Evolutionary conservation across 108 stramenopile species (phyloP).

Genomic region (Conticribra guillardii): DNA sequence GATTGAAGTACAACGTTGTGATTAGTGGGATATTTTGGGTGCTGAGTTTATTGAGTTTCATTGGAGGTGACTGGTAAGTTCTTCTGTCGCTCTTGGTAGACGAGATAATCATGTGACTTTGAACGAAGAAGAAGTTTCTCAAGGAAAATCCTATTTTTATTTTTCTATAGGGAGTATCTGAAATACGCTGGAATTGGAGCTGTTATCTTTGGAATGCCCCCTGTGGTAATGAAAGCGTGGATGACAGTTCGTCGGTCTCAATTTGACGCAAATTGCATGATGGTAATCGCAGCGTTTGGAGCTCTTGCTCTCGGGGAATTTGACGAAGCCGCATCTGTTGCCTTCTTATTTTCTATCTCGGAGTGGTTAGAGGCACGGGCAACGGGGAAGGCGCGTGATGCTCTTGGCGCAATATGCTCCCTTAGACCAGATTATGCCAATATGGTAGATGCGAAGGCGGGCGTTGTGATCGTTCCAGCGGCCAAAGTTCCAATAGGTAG

Average conservation of each 20-base stretch:
- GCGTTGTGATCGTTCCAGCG: slow-evolving; percentile 75
- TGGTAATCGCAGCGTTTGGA: slow-evolving; percentile 87
- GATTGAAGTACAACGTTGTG: slow-evolving; percentile 54
- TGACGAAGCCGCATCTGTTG: slow-evolving; percentile 87
- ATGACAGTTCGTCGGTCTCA: slow-evolving; percentile 66
- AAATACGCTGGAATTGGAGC: slow-evolving; percentile 75
- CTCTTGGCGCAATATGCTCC: slow-evolving; percentile 69
- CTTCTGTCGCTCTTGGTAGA: not conserved
- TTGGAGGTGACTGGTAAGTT: slow-evolving; percentile 32
- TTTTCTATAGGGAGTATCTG: slow-evolving; percentile 37
- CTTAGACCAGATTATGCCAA: slow-evolving; percentile 87
- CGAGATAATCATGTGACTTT: too few relatives aligned
- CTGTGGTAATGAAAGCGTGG: slow-evolving; percentile 74
- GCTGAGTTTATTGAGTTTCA: slow-evolving; percentile 59
- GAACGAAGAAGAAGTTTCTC: too few relatives aligned
- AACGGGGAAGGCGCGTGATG: slow-evolving; percentile 72
- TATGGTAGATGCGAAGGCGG: slow-evolving; percentile 60
- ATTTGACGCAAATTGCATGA: slow-evolving; percentile 93
- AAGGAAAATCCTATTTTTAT: not conserved
- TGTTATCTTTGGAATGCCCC: slow-evolving; percentile 81
- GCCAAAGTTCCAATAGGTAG: slow-evolving; percentile 74
- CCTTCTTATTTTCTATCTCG: slow-evolving; percentile 84
- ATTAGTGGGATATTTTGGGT: slow-evolving; percentile 82
- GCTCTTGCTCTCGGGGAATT: slow-evolving; percentile 77
- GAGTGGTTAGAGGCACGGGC: slow-evolving; percentile 83